Conservation (phyloP, 345 rosid species). For the Dimocarpus longan region DNA sequence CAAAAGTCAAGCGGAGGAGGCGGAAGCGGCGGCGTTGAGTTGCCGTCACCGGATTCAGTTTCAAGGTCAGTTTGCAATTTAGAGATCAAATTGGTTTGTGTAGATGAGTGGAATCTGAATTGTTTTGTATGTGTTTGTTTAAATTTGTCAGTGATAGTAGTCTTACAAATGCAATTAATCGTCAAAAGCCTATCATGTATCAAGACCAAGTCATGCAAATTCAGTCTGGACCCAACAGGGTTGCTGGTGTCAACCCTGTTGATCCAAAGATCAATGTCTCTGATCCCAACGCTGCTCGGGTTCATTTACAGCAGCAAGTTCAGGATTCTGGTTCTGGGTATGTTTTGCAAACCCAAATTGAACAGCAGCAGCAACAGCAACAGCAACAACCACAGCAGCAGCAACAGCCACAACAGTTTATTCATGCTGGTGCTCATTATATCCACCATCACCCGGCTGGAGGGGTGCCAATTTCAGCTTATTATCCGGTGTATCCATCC, state of each 20-base stretch:
- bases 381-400: conserved; percentile 40
- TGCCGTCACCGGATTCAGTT: conserved; percentile 86
- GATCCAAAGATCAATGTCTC: conserved; percentile 60
- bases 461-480: conserved; percentile 60
- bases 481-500: conserved; percentile 73
- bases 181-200: conserved; percentile 63
- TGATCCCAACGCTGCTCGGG: conserved; percentile 49
- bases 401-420: conserved; percentile 65
- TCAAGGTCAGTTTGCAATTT: conserved; percentile 57
- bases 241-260: conserved; percentile 41
- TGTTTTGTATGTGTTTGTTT: conserved; percentile 29
- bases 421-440: conserved; percentile 69
- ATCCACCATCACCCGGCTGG: conserved; percentile 71
- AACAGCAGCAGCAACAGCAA: conserved; percentile 39
- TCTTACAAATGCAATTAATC: conserved; percentile 59
- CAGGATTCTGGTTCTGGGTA: conserved; percentile 46
- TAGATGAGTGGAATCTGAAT: conserved; percentile 32
- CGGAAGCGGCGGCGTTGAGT: conserved; percentile 48
- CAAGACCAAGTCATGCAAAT: conserved; percentile 70
- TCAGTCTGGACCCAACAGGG: conserved; percentile 54
- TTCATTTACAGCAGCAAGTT: conserved; percentile 42
- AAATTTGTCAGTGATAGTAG: conserved; percentile 75
- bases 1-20: conserved; percentile 53
- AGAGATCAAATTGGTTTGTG: background rate
- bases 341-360: conserved; percentile 57